Evolutionary conservation across 768 basidiomycete species (phyloP).

Genomic region (Tricholomella constricta): DNA sequence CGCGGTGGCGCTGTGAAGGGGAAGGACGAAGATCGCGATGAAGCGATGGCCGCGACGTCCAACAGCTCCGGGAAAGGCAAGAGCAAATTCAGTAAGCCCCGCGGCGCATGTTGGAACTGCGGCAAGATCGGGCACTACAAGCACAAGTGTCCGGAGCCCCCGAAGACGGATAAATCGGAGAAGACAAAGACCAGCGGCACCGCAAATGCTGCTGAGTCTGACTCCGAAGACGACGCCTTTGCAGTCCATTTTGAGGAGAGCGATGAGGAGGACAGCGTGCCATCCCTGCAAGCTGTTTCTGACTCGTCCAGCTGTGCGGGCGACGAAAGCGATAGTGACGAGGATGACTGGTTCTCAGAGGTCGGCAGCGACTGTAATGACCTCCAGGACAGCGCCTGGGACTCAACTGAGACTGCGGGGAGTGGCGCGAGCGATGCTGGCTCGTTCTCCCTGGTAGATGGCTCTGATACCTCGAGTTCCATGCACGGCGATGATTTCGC

Average conservation of each 20-base stretch:
- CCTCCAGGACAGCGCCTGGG: too few species aligned
- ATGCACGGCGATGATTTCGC: background rate
- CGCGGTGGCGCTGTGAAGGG: background rate
- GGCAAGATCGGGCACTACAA: background rate
- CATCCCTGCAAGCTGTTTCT: slow-evolving; percentile 3
- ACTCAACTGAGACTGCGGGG: too few species aligned
- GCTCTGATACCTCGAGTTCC: background rate
- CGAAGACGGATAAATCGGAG: background rate
- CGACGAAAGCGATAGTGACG: background rate
- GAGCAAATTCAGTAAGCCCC: background rate
- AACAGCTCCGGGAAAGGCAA: background rate
- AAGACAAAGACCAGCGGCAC: slow-evolving; percentile 8
- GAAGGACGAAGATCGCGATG: slow-evolving; percentile 1
- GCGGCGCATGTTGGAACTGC: background rate
- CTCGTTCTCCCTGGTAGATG: too few species aligned
- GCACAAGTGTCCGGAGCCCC: too few species aligned
- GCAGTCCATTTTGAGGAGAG: background rate
- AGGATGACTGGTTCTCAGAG: slow-evolving; percentile 6
- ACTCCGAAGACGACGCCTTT: slow-evolving; percentile 8
- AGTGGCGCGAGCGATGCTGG: too few species aligned
- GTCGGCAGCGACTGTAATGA: too few species aligned
- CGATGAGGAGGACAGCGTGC: slow-evolving; percentile 1
- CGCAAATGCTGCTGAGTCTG: slow-evolving; percentile 13
- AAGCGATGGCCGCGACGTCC: slow-evolving; percentile 1
- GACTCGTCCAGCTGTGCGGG: background rate